These are phyloP conservation scores for Clitopilus passeckerianus DNA, from an alignment of 768 basidiomycete genomes.

Conservation along the genomic window DNA sequence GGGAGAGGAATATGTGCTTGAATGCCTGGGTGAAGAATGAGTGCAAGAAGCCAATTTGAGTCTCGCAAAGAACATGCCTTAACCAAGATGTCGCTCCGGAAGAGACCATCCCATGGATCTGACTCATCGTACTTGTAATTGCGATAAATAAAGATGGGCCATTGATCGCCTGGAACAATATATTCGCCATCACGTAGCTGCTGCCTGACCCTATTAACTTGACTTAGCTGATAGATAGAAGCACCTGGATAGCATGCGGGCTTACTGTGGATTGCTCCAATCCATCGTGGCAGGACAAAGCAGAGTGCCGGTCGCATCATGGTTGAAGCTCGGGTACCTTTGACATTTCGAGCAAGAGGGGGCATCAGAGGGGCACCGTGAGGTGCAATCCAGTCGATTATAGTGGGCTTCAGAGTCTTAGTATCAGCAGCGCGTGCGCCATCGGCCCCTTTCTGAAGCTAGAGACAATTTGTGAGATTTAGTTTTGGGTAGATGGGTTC, in stretches of 20 bases:
- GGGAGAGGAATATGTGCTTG: conserved; percentile 22
- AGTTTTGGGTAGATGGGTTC: too few relatives aligned
- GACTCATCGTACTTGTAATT: conserved; percentile 13
- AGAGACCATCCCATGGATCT: conserved; percentile 21
- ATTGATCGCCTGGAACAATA: conserved; percentile 15
- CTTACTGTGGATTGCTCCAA: conserved; percentile 8
- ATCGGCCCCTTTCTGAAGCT: conserved; percentile 20
- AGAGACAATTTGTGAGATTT: too few relatives aligned
- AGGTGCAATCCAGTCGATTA: conserved; percentile 20
- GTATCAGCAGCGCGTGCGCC: conserved; percentile 14
- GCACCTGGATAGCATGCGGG: neutral
- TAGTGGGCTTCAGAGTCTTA: conserved; percentile 11
- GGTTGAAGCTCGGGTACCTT: conserved; percentile 9
- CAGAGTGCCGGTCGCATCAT: conserved; percentile 9
- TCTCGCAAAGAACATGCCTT: conserved; percentile 6
- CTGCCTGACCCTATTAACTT: conserved; percentile 3
- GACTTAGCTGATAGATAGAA: neutral
- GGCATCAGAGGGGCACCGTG: conserved; percentile 8
- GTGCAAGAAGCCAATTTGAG: neutral
- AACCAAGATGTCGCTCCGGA: conserved; percentile 15
- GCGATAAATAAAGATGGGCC: conserved; percentile 17
- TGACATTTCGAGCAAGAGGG: conserved; percentile 3
- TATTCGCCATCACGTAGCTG: conserved; percentile 11
- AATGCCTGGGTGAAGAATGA: conserved; percentile 11
- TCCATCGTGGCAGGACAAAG: conserved; percentile 9